Percentiles rank a stretch among this genome's conserved stretches.
phyloP scores from a whole-genome alignment of 148 eudicot species.

The Hydrangea macrophylla region DNA sequence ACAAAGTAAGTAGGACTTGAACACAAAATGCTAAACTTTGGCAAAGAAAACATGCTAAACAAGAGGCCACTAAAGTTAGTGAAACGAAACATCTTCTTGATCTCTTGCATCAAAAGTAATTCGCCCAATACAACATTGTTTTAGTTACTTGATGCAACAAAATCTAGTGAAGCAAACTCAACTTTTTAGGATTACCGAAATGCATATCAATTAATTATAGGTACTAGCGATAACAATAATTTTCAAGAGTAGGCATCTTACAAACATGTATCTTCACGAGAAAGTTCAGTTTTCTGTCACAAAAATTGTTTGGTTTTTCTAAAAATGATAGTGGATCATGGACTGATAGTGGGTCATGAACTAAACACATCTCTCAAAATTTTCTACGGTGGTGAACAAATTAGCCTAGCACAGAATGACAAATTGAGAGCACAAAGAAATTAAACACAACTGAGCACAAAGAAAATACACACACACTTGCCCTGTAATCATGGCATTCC shows the following conservation, averaged over 20 bases:
- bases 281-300: background rate
- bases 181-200: background rate
- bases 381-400: background rate
- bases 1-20: background rate
- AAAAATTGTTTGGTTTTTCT: background rate
- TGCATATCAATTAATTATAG: background rate
- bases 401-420: background rate
- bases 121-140: background rate
- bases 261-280: background rate
- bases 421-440: too few species aligned
- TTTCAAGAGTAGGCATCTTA: background rate
- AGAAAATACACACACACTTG: too few species aligned
- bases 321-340: background rate
- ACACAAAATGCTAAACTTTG: background rate
- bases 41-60: too few species aligned
- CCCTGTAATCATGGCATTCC: constrained; percentile 76
- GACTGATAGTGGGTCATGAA: too few species aligned
- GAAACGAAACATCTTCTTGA: background rate
- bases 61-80: background rate
- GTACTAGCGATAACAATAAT: background rate
- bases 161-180: background rate
- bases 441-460: background rate
- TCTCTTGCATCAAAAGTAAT: background rate
- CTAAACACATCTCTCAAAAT: background rate
- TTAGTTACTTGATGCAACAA: background rate